phyloP scores from a whole-genome alignment of 2,329 filamentous ascomycete genomes.

The Cadophora sp. region DNA sequence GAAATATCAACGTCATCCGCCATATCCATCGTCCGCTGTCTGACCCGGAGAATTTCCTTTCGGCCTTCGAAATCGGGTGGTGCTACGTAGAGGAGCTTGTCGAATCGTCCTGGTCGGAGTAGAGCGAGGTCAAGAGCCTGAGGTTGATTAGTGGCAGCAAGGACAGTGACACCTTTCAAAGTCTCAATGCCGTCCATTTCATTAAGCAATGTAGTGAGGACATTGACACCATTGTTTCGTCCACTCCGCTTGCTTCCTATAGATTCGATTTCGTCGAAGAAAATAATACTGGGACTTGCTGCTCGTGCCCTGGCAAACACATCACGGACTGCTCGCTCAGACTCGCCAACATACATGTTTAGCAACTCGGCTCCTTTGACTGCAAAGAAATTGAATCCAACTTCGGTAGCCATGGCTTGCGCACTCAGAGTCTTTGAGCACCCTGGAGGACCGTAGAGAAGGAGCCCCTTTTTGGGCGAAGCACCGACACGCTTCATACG shows the following conservation, averaged over 20 bases:
- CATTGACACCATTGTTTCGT: constrained; percentile 69
- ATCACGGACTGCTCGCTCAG: constrained; percentile 83
- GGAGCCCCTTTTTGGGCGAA: constrained; percentile 77
- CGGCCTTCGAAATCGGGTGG: constrained; percentile 77
- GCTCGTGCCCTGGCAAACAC: constrained; percentile 85
- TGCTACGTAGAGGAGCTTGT: constrained; percentile 84
- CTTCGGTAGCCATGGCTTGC: constrained; percentile 89
- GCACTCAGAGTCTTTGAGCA: constrained; percentile 95
- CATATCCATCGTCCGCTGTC: constrained; percentile 66
- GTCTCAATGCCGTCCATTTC: constrained; percentile 96
- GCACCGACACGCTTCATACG: constrained; percentile 56
- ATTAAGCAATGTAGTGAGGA: constrained; percentile 86
- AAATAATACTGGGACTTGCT: constrained; percentile 91
- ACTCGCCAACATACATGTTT: constrained; percentile 97
- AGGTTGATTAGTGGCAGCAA: constrained; percentile 91
- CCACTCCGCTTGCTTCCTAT: constrained; percentile 62
- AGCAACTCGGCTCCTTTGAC: constrained; percentile 93
- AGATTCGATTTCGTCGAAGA: constrained; percentile 95
- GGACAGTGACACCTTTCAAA: constrained; percentile 81
- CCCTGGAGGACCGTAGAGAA: constrained; percentile 91
- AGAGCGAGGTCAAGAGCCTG: constrained; percentile 86
- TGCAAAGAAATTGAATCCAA: constrained; percentile 90
- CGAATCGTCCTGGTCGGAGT: constrained; percentile 84
- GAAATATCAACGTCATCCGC: constrained; percentile 69
- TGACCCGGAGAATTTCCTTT: constrained; percentile 76